Conservation (phyloP, 768 basidiomycete genomes). For the Termitomyces heimii region DNA sequence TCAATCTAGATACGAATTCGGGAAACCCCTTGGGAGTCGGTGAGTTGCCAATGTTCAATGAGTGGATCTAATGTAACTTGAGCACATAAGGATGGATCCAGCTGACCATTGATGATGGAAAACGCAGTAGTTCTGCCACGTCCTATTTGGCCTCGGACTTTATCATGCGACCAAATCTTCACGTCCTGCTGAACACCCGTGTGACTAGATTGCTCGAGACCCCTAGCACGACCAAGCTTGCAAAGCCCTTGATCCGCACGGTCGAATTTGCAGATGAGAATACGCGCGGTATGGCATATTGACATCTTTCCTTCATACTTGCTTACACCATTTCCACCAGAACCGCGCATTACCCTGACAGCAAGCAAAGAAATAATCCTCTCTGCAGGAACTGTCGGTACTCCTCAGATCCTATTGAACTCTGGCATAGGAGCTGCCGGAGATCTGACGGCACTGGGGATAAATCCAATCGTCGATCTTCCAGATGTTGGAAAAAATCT, state of each 20-base stretch:
- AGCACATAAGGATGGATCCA: slow-evolving; percentile 12
- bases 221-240: not conserved
- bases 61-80: not conserved
- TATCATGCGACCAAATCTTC: slow-evolving; percentile 18
- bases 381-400: slow-evolving; percentile 26
- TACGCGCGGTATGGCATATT: not conserved
- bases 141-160: slow-evolving; percentile 15
- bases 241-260: not conserved
- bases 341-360: slow-evolving; percentile 6
- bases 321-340: not conserved
- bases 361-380: slow-evolving; percentile 8
- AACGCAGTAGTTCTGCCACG: slow-evolving; percentile 6
- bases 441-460: slow-evolving; percentile 16
- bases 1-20: slow-evolving; percentile 35
- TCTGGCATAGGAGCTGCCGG: slow-evolving; percentile 27
- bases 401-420: slow-evolving; percentile 25
- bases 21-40: slow-evolving; percentile 36
- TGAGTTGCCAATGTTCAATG: slow-evolving; percentile 14
- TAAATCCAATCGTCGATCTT: slow-evolving; percentile 17
- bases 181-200: slow-evolving; percentile 19
- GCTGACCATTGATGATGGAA: slow-evolving; percentile 8
- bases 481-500: slow-evolving; percentile 25
- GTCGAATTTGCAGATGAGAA: slow-evolving; percentile 3
- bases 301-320: not conserved
- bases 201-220: slow-evolving; percentile 17